Percentiles rank a stretch among this genome's conserved stretches.
These are phyloP conservation scores for Aspergillus baeticus DNA, from an alignment of 495 filamentous ascomycete species.

Conservation along the genomic window DNA sequence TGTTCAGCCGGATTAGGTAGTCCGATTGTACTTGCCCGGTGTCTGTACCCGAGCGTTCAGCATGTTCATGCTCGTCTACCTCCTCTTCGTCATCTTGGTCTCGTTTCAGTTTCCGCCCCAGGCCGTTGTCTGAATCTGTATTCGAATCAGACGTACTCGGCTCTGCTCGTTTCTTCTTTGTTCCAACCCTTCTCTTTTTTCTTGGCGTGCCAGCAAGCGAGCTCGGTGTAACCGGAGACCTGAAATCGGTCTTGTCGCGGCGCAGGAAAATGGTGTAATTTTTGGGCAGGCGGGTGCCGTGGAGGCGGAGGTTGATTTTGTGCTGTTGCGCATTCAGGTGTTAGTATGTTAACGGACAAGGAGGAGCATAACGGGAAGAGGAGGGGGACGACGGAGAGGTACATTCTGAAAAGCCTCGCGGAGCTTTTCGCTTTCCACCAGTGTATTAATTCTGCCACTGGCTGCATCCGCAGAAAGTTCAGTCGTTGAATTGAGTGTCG, in stretches of 20 bases:
- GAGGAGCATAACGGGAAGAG: neutral
- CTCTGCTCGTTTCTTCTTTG: neutral
- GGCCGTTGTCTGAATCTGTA: neutral
- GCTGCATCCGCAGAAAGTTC: neutral
- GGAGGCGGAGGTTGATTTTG: slow-evolving; percentile 61
- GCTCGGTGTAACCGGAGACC: slow-evolving; percentile 19
- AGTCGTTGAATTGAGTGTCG: too few species aligned
- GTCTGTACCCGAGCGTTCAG: slow-evolving; percentile 15
- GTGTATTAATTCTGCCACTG: slow-evolving; percentile 33
- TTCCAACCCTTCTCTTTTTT: slow-evolving; percentile 13
- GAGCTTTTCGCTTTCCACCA: slow-evolving; percentile 46
- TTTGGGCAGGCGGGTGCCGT: slow-evolving; percentile 56
- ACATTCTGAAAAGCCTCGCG: slow-evolving; percentile 52
- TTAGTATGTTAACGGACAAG: neutral
- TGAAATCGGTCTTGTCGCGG: slow-evolving; percentile 46
- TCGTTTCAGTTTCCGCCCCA: neutral
- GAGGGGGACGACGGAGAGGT: neutral
- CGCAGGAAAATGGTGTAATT: slow-evolving; percentile 60
- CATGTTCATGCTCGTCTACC: neutral
- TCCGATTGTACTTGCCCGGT: slow-evolving; percentile 26
- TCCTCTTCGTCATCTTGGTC: neutral
- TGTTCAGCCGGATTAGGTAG: slow-evolving; percentile 53
- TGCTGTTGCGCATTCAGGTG: slow-evolving; percentile 23
- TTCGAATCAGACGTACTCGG: neutral
- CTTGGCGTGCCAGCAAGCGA: slow-evolving; percentile 12